These are phyloP conservation scores for Clavispora vitiphila DNA, from an alignment of 805 yeast genomes.

Conservation along the genomic window DNA sequence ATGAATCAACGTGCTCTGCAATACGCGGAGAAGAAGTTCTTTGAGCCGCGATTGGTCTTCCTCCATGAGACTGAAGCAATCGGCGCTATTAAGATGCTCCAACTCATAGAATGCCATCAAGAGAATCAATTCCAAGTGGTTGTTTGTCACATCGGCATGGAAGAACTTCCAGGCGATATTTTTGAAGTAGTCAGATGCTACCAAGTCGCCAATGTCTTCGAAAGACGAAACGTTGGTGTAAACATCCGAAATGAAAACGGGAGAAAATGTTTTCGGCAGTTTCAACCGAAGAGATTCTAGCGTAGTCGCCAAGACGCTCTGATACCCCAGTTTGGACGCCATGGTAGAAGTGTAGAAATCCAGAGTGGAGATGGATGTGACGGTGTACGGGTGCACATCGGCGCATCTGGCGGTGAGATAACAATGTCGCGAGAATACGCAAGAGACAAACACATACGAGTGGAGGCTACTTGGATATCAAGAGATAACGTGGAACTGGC, in stretches of 20 bases:
- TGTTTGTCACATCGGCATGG: slow-evolving; percentile 33
- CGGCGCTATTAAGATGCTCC: slow-evolving; percentile 1
- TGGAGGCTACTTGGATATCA: too few species aligned
- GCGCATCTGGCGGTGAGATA: background rate
- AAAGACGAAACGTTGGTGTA: slow-evolving; percentile 2
- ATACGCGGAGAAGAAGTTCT: slow-evolving; percentile 22
- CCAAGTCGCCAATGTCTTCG: slow-evolving; percentile 6
- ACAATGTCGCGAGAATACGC: too few species aligned
- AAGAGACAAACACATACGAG: too few species aligned
- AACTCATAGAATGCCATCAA: slow-evolving; percentile 12
- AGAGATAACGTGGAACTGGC: too few species aligned
- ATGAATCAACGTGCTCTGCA: slow-evolving; percentile 18
- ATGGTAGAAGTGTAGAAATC: background rate
- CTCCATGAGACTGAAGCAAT: slow-evolving; percentile 8
- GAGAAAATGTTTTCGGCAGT: slow-evolving; percentile 8
- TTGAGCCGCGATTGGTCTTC: slow-evolving; percentile 20
- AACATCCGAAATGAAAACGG: slow-evolving; percentile 9
- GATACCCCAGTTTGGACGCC: background rate
- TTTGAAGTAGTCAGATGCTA: slow-evolving; percentile 18
- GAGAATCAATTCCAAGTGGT: slow-evolving; percentile 35
- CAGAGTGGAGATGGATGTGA: background rate
- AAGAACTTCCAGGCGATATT: slow-evolving; percentile 39
- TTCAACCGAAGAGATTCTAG: background rate
- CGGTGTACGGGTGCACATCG: background rate
- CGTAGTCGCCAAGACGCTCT: background rate